Evolutionary conservation across 2,329 filamentous ascomycete species (phyloP), one percentile per base, ranked within the genome.

Genomic region (Ophiostoma himal-ulmi): DNA sequence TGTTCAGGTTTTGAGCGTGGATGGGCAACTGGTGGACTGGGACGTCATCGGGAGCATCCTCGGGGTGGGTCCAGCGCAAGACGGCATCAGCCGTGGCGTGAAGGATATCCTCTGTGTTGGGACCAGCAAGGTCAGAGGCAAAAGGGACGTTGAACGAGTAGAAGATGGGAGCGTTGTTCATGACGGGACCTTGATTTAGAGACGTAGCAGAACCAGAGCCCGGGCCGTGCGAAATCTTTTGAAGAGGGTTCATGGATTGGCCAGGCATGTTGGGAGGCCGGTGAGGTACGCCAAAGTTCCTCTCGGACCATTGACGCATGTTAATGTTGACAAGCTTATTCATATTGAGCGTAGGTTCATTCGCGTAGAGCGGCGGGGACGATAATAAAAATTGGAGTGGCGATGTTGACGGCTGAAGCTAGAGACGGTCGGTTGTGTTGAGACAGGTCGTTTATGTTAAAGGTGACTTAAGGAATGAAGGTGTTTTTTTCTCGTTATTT

Each of bases 121-220:
- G 95, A 44, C 95, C 95, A 73, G 92, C 88, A 73, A 99, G 88
- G 77, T 94, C 94, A 74, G 92, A 96, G 75, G 93, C 90, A 81
- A 98, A 97, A 72, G 95, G 95, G 67, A 99, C 91, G 79, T 97
- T 98, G 88, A 99, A 98, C 74, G 93, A 94, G 79, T 97, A 90
- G 80, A 96, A 93, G 80, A 98, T 92, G 74, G 88, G 89, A 69
- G 89, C 85, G 78, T 94, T 91, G 78, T 94, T 91, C 77, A 90
- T 86, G 73, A 89, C 84, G 74, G 91, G 89, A 76, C 89, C 82
- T 74, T 87, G 83, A 71, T 86, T 82, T 5, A 73, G 36, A 3
- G 71, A 70, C 67, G 71, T 69, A 4, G 71, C 71, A 5, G 71
- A 62, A 0, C 65, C 71, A 5, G 70, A 57, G 72, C 83, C 81